Conservation (phyloP, 495 filamentous ascomycete species). For the Pyrenula massariospora region DNA sequence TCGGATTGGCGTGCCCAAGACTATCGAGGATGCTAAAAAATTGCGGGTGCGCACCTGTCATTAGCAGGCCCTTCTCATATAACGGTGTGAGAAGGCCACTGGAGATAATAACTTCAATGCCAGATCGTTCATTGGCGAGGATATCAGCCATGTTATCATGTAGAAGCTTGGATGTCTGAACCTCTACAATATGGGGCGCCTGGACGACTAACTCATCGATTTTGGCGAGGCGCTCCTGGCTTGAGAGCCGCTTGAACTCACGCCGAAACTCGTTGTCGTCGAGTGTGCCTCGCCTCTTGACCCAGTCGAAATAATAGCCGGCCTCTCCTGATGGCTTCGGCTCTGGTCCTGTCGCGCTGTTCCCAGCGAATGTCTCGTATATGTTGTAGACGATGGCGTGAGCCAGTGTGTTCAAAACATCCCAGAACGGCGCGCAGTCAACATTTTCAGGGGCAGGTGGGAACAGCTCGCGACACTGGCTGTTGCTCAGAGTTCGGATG, state of each 20-base stretch:
- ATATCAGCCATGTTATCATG: background rate
- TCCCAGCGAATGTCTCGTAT: constrained; percentile 6
- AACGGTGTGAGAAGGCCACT: background rate
- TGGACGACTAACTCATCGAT: too few species aligned
- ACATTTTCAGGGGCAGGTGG: background rate
- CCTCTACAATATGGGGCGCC: too few species aligned
- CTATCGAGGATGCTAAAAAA: too few species aligned
- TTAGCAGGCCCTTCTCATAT: constrained; percentile 1
- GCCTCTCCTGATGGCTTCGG: constrained; percentile 5
- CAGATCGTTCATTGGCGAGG: background rate
- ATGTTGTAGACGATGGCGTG: constrained; percentile 2
- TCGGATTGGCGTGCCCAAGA: constrained; percentile 21
- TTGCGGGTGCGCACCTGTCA: background rate
- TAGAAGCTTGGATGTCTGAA: too few species aligned
- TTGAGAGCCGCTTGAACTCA: too few species aligned
- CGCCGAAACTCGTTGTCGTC: too few species aligned
- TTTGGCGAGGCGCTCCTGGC: too few species aligned
- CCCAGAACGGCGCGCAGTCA: background rate
- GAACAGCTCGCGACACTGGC: too few species aligned
- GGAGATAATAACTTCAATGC: background rate
- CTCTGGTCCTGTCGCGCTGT: too few species aligned
- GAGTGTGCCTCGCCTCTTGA: constrained; percentile 6
- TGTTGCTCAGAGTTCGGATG: constrained; percentile 3
- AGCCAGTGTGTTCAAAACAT: constrained; percentile 1
- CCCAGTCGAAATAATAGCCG: constrained; percentile 5